Evolutionary conservation across 768 basidiomycete species (phyloP).

Genomic region (Zangia roseola): DNA sequence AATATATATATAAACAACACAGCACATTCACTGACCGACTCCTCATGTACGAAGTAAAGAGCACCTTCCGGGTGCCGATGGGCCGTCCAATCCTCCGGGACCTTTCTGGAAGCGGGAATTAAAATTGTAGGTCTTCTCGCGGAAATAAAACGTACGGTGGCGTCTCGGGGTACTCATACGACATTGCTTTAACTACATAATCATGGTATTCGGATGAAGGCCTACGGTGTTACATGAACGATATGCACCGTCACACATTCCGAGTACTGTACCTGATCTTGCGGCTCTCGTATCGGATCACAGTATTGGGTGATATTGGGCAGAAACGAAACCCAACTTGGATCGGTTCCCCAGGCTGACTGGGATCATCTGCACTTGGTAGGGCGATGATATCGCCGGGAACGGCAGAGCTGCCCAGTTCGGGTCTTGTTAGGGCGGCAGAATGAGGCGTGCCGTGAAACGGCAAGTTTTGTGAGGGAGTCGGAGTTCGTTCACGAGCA

Average conservation of each 20-base stretch:
- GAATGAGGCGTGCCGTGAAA: not conserved
- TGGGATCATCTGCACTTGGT: constrained; percentile 6
- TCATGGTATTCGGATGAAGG: not conserved
- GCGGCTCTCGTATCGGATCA: constrained; percentile 12
- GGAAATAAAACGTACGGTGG: constrained; percentile 18
- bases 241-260: not conserved
- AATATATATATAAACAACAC: not conserved
- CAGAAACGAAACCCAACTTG: constrained; percentile 2
- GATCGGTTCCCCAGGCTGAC: constrained; percentile 7
- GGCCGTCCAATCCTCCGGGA: constrained; percentile 43
- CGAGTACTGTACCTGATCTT: constrained; percentile 6
- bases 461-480: not conserved
- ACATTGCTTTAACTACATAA: constrained; percentile 16
- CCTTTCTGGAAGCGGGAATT: constrained; percentile 6
- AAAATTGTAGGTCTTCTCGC: not conserved
- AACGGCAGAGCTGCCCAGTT: not conserved
- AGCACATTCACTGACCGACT: constrained; percentile 36
- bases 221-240: constrained; percentile 10
- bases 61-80: constrained; percentile 60
- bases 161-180: constrained; percentile 15
- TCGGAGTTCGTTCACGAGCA: constrained; percentile 12
- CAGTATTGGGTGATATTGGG: constrained; percentile 15
- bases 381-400: not conserved
- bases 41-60: constrained; percentile 54
- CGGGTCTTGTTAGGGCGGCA: not conserved